phyloP scores from a whole-genome alignment of 208 protist species.

The Hexamita inflata region DNA sequence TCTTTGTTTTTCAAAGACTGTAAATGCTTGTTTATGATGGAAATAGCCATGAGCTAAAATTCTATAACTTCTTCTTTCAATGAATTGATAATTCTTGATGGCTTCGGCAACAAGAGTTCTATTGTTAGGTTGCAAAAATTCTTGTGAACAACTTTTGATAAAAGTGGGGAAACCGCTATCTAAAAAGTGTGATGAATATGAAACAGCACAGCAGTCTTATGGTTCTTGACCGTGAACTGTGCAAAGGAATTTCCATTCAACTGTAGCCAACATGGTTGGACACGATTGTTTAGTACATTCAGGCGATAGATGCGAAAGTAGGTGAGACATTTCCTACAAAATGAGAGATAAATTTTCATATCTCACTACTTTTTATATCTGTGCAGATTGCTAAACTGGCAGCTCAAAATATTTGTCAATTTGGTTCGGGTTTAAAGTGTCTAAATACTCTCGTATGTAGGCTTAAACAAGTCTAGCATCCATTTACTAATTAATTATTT shows the following conservation, averaged over 20 bases:
- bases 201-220: slow-evolving; percentile 7
- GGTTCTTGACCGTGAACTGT: slow-evolving; percentile 17
- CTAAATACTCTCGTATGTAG: slow-evolving; percentile 13
- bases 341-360: slow-evolving; percentile 12
- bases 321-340: slow-evolving; percentile 17
- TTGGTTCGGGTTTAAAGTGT: neutral
- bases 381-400: neutral
- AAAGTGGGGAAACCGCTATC: neutral
- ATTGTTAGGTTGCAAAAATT: neutral
- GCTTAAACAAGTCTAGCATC: neutral
- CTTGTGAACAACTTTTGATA: neutral
- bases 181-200: slow-evolving; percentile 13
- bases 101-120: neutral
- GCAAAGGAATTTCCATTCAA: slow-evolving; percentile 24
- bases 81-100: neutral
- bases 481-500: neutral
- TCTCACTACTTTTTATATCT: neutral
- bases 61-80: slow-evolving; percentile 16
- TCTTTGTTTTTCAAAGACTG: slow-evolving; percentile 14
- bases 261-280: slow-evolving; percentile 17
- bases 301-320: neutral
- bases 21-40: slow-evolving; percentile 11
- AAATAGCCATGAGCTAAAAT: slow-evolving; percentile 16
- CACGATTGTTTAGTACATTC: neutral
- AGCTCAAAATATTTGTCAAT: slow-evolving; percentile 5